Conservation (phyloP, 768 basidiomycete genomes). For the Boletus rubroflammeus region DNA sequence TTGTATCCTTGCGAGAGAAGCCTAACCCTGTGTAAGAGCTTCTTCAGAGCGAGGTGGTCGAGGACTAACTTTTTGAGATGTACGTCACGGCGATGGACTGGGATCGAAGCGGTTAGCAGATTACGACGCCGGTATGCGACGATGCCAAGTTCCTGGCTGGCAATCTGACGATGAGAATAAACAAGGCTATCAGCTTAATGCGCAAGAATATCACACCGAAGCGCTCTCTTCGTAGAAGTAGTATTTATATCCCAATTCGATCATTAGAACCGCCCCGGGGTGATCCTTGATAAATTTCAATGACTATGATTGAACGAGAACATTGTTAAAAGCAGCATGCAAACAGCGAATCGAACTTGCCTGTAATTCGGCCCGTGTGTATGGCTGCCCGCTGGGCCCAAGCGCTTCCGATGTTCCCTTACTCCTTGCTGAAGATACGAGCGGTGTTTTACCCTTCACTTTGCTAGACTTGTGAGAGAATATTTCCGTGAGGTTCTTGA, state of each 20-base stretch:
- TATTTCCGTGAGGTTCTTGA: conserved; percentile 44
- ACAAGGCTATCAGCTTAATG: neutral
- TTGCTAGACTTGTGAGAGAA: conserved; percentile 41
- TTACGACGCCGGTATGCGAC: conserved; percentile 69
- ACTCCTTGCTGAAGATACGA: conserved; percentile 20
- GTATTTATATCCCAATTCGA: conserved; percentile 84
- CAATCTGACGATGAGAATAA: conserved; percentile 45
- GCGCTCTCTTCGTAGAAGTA: conserved; percentile 85
- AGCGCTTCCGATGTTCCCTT: conserved; percentile 41
- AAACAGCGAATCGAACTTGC: conserved; percentile 26
- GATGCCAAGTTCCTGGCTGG: conserved; percentile 75
- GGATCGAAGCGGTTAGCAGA: conserved; percentile 72
- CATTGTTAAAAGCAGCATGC: neutral
- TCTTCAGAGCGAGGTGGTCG: neutral
- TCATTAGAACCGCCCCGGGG: conserved; percentile 65
- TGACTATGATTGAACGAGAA: conserved; percentile 15
- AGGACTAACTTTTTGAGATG: conserved; percentile 67
- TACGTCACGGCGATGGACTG: conserved; percentile 60
- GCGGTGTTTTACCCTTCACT: conserved; percentile 35
- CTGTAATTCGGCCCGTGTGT: conserved; percentile 77
- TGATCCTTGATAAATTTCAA: conserved; percentile 61
- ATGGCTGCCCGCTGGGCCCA: conserved; percentile 68
- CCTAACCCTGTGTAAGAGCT: conserved; percentile 33
- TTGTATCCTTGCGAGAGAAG: conserved; percentile 75
- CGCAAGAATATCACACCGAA: conserved; percentile 41